A percentile compares a stretch with the other conserved stretches of the same genome.
These are phyloP conservation scores for Xylariaceae sp. DNA, from an alignment of 2,329 filamentous ascomycete genomes.

Conservation along the genomic window DNA sequence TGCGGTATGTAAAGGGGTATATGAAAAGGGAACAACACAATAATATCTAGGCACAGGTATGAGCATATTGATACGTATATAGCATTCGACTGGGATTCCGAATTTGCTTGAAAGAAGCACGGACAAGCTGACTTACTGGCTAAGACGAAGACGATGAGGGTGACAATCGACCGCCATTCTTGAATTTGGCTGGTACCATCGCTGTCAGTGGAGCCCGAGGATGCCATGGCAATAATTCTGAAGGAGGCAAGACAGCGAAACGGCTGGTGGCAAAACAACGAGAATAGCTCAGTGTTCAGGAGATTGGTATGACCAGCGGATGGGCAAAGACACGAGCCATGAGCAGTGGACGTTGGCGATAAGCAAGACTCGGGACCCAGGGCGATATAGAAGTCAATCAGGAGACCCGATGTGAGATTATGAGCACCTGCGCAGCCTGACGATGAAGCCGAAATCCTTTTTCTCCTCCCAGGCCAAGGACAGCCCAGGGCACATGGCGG, in stretches of 20 bases:
- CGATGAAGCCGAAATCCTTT: too few relatives aligned
- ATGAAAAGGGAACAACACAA: conserved; percentile 66
- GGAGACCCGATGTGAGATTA: too few relatives aligned
- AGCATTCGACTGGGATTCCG: too few relatives aligned
- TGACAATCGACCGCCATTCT: conserved; percentile 66
- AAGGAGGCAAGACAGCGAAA: not conserved
- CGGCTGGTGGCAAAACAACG: not conserved
- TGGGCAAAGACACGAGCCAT: too few relatives aligned
- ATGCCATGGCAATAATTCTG: conserved; percentile 13
- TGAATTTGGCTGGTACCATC: conserved; percentile 54
- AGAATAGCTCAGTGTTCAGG: not conserved
- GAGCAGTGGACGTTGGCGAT: too few relatives aligned
- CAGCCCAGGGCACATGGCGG: too few relatives aligned
- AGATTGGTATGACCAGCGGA: not conserved
- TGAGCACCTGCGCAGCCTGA: too few relatives aligned
- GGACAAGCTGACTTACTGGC: conserved; percentile 56
- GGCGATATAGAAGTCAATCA: too few relatives aligned
- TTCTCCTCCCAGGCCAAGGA: too few relatives aligned
- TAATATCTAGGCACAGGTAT: conserved; percentile 47
- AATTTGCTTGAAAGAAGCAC: too few relatives aligned
- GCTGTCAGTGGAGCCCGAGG: conserved; percentile 5
- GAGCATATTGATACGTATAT: conserved; percentile 2
- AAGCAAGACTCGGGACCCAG: not conserved
- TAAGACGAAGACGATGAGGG: conserved; percentile 62
- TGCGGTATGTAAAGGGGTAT: conserved; percentile 59